Base-by-base conservation (phyloP, 495 filamentous ascomycete species). In the Trichocladium antarcticum region DNA sequence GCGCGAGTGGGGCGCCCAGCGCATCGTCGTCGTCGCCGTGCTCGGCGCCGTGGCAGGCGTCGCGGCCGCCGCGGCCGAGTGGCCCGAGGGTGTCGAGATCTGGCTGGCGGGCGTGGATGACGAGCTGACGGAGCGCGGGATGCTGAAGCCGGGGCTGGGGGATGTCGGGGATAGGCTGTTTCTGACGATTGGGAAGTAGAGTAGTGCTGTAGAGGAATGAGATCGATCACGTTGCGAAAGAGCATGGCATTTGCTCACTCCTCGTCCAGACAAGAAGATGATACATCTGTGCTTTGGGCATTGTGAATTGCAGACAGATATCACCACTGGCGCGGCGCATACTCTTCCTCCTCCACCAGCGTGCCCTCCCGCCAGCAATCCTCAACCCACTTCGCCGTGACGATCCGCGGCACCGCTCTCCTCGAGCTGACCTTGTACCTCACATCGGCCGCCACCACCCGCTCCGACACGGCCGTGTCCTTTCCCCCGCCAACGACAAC, bases 121-220 rank as follows among this genome's bases (percentile, higher is more conserved):
- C 55, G 71, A 76, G 57, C 69, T 87, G 42, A 80, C 87, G 61
- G 75, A 78, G 22, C 74, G 70, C 45, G 89, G 90, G 3, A 95
- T 95, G 89, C 82, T 97, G 64, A 85, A 81, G 65, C 90, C 90
- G 3, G 90, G 90, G 0, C 59, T 95, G 53, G 88, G 88, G 1
- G 89, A 95, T 74, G 84, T 95, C 52, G 90, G 90, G 6, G 90
- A 97, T 71, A 72, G 90, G 47, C 68, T 97, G 64, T 97, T 90
- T 72, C 76, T 94, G 67, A 94, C 90, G 0, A 79, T 90, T 68
- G 90, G 90, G 22, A 97, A 96, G 67, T 95, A 77, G 56, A 42
- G 29, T 12, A 31, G 14, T 17, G 37, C 6, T 3, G 20, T 40
- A 22, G 37, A 21, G 37, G 37, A 40, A 40, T 15, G 37, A n/a